Evolutionary conservation across 2,329 filamentous ascomycete species (phyloP), one percentile per base, ranked within the genome.

Genomic region (Rhinocladiella similis): DNA sequence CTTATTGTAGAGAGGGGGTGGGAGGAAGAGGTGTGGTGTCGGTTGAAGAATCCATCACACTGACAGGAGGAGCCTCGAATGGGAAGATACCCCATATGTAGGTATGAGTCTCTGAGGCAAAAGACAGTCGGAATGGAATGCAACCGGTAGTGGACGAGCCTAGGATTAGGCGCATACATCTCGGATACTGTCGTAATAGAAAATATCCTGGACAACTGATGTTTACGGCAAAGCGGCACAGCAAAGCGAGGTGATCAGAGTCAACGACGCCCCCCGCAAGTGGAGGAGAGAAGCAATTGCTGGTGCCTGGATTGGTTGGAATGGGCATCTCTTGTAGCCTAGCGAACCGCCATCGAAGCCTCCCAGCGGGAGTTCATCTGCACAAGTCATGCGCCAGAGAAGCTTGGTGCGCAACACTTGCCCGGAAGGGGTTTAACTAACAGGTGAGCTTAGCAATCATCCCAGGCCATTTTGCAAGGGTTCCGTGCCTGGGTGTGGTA

Each of bases 121-220:
- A 41, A 59, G 18, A 35, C 56, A 39, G 48, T 56, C 57, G 57
- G 57, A 33, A 53, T 36, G 50, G 35, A 38, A 20, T 19, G 41
- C 18, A 39, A 42, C 57, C 57, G 57, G 53, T 20, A 39, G 35
- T 35, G 47, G 36, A 46, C 49, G 45, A 36, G 42, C 42, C 55
- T 25, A 46, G 56, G 56, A 58, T 54, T 47, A 54, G 51, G 52
- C 49, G 39, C 48, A 54, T 56, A 53, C 36, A 53, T 45, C 53
- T 53, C 50, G 48, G 46, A 46, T 54, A 49, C 49, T 56, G 57
- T 53, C 57, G 57, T 56, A 60, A 60, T 56, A 39, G 50, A 54
- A 43, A 39, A 41, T 16, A 14, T 42, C 22, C 29, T 33, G 29
- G 29, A 33, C 29, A 43, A 29, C 16, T 41, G 39, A 22, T 36